phyloP scores from a whole-genome alignment of 495 filamentous ascomycete species.

The Emericellopsis terricola region DNA sequence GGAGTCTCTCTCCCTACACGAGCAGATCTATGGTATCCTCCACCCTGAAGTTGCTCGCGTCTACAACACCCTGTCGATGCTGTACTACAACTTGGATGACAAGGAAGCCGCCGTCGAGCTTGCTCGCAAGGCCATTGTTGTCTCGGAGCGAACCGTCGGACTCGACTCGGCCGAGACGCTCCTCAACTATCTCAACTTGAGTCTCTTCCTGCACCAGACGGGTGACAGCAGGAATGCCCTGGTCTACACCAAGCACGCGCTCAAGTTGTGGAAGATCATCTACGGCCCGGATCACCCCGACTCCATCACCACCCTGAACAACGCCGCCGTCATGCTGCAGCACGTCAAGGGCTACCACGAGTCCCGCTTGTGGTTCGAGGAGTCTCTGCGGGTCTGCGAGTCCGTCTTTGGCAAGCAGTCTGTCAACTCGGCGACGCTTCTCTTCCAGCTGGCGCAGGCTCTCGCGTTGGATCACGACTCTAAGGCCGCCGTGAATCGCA shows the following conservation, averaged over 20 bases:
- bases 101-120: conserved; percentile 90
- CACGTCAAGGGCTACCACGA: conserved; percentile 79
- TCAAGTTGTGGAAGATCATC: conserved; percentile 93
- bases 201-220: conserved; percentile 82
- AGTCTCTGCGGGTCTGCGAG: conserved; percentile 72
- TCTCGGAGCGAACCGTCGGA: conserved; percentile 85
- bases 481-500: conserved; percentile 72
- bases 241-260: conserved; percentile 73
- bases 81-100: conserved; percentile 91
- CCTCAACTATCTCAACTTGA: conserved; percentile 86
- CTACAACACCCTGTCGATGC: conserved; percentile 85
- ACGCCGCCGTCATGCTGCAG: conserved; percentile 96
- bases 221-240: conserved; percentile 75
- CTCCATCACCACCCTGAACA: conserved; percentile 97
- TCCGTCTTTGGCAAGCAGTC: conserved; percentile 70
- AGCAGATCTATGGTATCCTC: conserved; percentile 96
- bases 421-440: conserved; percentile 83
- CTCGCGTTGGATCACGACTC: conserved; percentile 84
- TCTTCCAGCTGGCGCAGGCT: conserved; percentile 93
- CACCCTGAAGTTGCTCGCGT: conserved; percentile 93
- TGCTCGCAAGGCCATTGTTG: conserved; percentile 88
- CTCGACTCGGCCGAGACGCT: conserved; percentile 89
- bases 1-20: conserved; percentile 87
- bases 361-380: conserved; percentile 92
- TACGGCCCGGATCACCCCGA: conserved; percentile 90